A percentile compares a stretch with the other conserved stretches of the same genome.
These are phyloP conservation scores for Limonium bicolor DNA, from an alignment of 148 eudicot species.

Conservation along the genomic window DNA sequence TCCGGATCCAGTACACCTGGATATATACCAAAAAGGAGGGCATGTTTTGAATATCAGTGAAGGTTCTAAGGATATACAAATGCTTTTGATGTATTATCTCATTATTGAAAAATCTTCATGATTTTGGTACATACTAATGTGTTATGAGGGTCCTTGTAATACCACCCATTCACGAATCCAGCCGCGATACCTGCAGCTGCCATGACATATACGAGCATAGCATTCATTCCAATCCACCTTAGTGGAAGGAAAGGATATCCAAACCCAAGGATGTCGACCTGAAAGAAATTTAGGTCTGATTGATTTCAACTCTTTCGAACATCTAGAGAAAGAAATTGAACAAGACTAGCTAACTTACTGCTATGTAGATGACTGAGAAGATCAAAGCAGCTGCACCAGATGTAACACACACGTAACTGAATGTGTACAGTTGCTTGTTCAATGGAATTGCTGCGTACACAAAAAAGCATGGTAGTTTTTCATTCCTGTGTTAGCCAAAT, in stretches of 20 bases:
- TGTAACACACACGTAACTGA: slow-evolving; percentile 82
- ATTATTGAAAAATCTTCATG: no score
- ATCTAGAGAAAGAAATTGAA: no score
- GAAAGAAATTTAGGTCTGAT: slow-evolving; percentile 4
- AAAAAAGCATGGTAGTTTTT: slow-evolving; percentile 1
- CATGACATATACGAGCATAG: slow-evolving; percentile 88
- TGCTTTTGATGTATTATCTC: background rate
- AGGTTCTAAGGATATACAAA: background rate
- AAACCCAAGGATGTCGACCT: slow-evolving; percentile 56
- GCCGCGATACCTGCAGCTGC: slow-evolving; percentile 81
- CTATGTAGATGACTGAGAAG: slow-evolving; percentile 49
- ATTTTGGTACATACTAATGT: slow-evolving; percentile 35
- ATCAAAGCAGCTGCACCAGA: slow-evolving; percentile 64
- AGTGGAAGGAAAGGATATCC: slow-evolving; percentile 46
- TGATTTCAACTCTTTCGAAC: no score
- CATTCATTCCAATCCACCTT: slow-evolving; percentile 98
- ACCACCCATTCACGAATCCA: slow-evolving; percentile 88
- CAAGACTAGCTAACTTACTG: no score
- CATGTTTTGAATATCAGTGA: background rate
- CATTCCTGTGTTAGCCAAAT: no score
- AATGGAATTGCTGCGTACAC: slow-evolving; percentile 63
- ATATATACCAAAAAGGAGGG: background rate
- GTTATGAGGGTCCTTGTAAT: slow-evolving; percentile 50
- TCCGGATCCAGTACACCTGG: slow-evolving; percentile 74
- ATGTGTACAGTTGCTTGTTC: slow-evolving; percentile 78